These are phyloP conservation scores for Exophiala aquamarina DNA, from an alignment of 2,329 filamentous ascomycete genomes.

Conservation along the genomic window DNA sequence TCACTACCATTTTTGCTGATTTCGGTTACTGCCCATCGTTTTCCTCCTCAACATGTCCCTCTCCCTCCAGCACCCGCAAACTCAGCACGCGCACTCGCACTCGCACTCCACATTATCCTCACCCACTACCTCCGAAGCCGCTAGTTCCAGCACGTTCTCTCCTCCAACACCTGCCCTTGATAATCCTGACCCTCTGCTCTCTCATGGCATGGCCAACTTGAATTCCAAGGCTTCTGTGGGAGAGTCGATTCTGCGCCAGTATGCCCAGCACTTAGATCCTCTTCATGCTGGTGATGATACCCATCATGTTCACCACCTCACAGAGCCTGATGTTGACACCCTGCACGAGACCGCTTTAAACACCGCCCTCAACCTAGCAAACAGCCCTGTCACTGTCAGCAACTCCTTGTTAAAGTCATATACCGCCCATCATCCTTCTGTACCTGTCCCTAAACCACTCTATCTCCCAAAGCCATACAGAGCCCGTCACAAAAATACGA, in stretches of 20 bases:
- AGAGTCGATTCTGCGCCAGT: constrained; percentile 43
- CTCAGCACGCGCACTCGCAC: constrained; percentile 18
- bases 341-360: constrained; percentile 18
- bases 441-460: constrained; percentile 36
- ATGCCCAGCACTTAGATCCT: constrained; percentile 44
- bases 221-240: constrained; percentile 30
- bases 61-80: constrained; percentile 1
- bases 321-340: constrained; percentile 24
- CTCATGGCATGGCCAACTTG: constrained; percentile 27
- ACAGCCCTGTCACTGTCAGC: constrained; percentile 25
- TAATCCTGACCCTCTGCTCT: constrained; percentile 29
- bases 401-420: constrained; percentile 31
- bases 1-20: too few species aligned
- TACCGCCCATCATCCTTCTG: constrained; percentile 28
- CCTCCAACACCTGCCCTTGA: constrained; percentile 24
- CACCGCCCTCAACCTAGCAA: constrained; percentile 22
- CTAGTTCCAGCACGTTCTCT: constrained; percentile 17
- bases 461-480: constrained; percentile 36
- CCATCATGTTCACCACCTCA: constrained; percentile 20
- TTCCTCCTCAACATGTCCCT: constrained; percentile 9
- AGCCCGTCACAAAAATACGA: constrained; percentile 50
- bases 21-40: not conserved
- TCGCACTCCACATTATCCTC: constrained; percentile 27
- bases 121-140: constrained; percentile 24
- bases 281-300: constrained; percentile 39